Evolutionary conservation across 1,284 basidiomycete genomes (phyloP).

Genomic region (Inonotus obliquus): DNA sequence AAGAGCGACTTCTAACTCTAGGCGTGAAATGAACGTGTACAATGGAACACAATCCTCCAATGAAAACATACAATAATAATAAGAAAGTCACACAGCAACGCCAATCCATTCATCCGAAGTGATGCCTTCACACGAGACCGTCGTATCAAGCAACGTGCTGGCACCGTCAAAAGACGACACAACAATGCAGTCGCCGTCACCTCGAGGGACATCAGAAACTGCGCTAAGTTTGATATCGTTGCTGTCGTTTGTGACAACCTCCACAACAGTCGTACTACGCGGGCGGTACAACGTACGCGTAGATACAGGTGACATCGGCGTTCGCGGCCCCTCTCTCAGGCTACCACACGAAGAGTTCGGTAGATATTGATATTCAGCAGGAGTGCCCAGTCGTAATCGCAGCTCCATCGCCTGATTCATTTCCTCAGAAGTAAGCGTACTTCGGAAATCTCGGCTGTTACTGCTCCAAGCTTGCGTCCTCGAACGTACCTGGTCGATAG

Average conservation of each 20-base stretch:
- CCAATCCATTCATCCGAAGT: background rate
- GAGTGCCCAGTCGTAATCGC: background rate
- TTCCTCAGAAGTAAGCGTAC: background rate
- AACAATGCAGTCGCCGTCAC: background rate
- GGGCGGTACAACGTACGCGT: background rate
- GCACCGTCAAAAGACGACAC: background rate
- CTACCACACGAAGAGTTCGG: background rate
- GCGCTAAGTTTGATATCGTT: background rate
- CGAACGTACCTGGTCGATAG: constrained; percentile 3
- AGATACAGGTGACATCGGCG: background rate
- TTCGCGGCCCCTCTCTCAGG: background rate
- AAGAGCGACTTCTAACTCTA: background rate
- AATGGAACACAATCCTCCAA: background rate
- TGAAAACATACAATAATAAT: background rate
- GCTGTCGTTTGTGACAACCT: background rate
- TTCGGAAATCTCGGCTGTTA: too few relatives aligned
- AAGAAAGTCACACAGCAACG: background rate
- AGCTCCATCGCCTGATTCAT: background rate
- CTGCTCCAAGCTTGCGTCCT: background rate
- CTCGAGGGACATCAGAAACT: background rate
- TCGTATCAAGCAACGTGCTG: background rate
- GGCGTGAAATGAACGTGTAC: background rate
- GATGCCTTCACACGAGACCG: background rate
- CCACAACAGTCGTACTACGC: background rate
- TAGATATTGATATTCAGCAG: background rate